Conservation (phyloP, 371 early-diverging fungal species). For the Chytridiales sp. region DNA sequence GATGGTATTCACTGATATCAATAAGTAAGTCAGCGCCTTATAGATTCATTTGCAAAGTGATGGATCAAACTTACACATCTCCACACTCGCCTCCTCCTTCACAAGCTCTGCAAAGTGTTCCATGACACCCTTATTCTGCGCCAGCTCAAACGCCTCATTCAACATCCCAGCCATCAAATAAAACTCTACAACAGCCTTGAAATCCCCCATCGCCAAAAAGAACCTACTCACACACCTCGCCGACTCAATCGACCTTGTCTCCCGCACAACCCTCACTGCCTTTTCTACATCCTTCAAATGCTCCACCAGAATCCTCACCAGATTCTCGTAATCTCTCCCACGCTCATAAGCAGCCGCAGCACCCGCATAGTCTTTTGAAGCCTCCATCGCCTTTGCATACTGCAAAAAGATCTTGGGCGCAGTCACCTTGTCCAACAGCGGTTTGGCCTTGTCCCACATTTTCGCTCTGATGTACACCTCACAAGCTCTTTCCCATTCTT, state of each 20-base stretch:
- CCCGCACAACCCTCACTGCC: constrained; percentile 50
- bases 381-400: constrained; percentile 47
- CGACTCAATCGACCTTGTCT: constrained; percentile 47
- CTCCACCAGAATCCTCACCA: constrained; percentile 44
- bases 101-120: constrained; percentile 50
- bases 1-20: constrained; percentile 31
- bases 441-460: constrained; percentile 41
- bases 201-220: constrained; percentile 43
- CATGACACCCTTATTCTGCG: constrained; percentile 50
- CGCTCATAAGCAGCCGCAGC: constrained; percentile 51
- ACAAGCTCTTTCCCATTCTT: constrained; percentile 49
- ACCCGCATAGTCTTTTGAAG: constrained; percentile 38
- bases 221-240: constrained; percentile 48
- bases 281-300: constrained; percentile 45
- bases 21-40: background rate
- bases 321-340: constrained; percentile 46
- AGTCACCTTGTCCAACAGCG: constrained; percentile 39
- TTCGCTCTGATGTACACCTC: constrained; percentile 49
- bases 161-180: constrained; percentile 53
- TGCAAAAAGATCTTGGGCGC: constrained; percentile 40
- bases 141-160: constrained; percentile 52
- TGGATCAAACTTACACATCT: constrained; percentile 29
- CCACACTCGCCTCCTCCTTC: constrained; percentile 37
- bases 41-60: background rate
- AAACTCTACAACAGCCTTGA: constrained; percentile 53